Evolutionary conservation across 257 asterid species (phyloP).

Genomic region (Solanum lycopersicoides): DNA sequence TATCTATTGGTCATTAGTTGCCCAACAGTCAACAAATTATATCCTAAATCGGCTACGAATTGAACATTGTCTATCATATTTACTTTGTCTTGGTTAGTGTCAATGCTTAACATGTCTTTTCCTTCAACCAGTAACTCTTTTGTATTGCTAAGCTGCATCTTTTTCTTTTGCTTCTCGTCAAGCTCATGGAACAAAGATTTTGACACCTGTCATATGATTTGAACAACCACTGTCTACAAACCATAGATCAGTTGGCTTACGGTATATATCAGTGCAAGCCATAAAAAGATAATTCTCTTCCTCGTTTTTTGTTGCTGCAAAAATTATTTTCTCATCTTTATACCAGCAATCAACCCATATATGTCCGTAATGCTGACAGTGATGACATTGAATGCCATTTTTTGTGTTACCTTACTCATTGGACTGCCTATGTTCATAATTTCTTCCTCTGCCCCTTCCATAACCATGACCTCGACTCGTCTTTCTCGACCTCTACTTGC

Average conservation of each 20-base stretch:
- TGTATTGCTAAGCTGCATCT: too few relatives aligned
- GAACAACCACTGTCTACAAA: background rate
- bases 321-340: too few relatives aligned
- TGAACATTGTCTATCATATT: background rate
- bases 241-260: background rate
- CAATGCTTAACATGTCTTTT: background rate
- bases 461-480: background rate
- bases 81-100: too few relatives aligned
- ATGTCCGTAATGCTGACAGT: too few relatives aligned
- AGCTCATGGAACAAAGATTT: background rate
- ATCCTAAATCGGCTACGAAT: background rate
- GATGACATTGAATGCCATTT: background rate
- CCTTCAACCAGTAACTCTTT: background rate
- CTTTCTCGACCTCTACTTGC: background rate
- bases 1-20: background rate
- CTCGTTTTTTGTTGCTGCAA: too few relatives aligned
- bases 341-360: background rate
- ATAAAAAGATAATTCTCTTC: background rate
- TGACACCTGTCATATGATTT: too few relatives aligned
- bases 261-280: background rate
- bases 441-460: background rate
- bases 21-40: background rate
- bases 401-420: background rate
- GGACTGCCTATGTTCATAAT: too few relatives aligned
- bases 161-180: background rate